These are phyloP conservation scores for Aspergillus haitiensis DNA, from an alignment of 495 filamentous ascomycete genomes.

Conservation along the genomic window DNA sequence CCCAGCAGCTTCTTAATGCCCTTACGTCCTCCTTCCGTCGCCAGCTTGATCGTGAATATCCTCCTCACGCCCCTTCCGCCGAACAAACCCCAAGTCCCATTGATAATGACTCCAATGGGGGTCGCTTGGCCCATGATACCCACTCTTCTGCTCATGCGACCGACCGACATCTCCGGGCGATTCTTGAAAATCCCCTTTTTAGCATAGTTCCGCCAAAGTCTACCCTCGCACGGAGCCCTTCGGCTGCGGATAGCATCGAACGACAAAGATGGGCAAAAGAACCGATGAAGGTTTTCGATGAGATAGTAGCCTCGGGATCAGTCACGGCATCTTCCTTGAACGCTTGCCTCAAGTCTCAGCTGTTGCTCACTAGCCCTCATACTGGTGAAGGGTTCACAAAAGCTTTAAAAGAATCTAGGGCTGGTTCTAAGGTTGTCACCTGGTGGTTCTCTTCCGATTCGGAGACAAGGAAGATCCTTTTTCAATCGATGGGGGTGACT, in stretches of 20 bases:
- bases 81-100: constrained; percentile 18
- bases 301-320: constrained; percentile 41
- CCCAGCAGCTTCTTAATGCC: constrained; percentile 63
- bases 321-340: constrained; percentile 24
- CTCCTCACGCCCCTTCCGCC: constrained; percentile 35
- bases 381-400: constrained; percentile 20
- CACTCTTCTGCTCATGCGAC: constrained; percentile 41
- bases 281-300: constrained; percentile 45
- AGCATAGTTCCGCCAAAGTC: constrained; percentile 34
- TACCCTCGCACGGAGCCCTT: constrained; percentile 15
- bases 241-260: constrained; percentile 12
- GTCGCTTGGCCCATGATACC: constrained; percentile 20
- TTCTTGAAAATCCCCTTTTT: constrained; percentile 70
- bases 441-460: constrained; percentile 47
- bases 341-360: constrained; percentile 38
- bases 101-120: constrained; percentile 13
- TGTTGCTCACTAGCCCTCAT: constrained; percentile 30
- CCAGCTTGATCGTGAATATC: constrained; percentile 68
- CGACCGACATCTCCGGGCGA: constrained; percentile 59
- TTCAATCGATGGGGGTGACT: constrained; percentile 27
- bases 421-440: constrained; percentile 35
- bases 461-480: constrained; percentile 26
- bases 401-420: constrained; percentile 37
- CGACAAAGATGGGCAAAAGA: constrained; percentile 30
- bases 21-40: constrained; percentile 76